Conservation (phyloP, 345 rosid species). For the Cardamine resedifolia region DNA sequence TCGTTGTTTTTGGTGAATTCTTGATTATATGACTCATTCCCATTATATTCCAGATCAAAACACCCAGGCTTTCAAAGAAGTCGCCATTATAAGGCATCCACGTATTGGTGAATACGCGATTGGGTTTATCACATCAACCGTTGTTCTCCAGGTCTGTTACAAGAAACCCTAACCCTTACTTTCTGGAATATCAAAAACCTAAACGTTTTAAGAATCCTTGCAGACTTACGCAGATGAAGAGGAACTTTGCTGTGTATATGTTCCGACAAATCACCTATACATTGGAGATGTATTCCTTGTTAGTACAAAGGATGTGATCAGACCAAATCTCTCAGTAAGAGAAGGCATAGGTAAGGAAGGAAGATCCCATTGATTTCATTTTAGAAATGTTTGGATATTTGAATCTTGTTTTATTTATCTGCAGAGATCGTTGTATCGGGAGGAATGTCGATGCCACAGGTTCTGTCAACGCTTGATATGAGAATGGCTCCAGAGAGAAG, state of each 20-base stretch:
- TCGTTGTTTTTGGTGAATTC: not conserved
- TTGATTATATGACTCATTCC: not conserved
- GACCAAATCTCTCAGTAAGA: conserved; percentile 92
- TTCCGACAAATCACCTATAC: conserved; percentile 97
- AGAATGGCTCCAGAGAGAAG: conserved; percentile 45
- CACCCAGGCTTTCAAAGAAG: conserved; percentile 94
- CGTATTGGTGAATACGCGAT: conserved; percentile 98
- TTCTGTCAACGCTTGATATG: conserved; percentile 65
- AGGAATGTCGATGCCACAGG: conserved; percentile 98
- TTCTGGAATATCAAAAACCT: not conserved
- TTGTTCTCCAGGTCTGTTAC: conserved; percentile 69
- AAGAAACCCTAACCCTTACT: not conserved
- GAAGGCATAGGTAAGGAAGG: conserved; percentile 90
- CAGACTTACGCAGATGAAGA: conserved; percentile 91
- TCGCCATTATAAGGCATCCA: conserved; percentile 96
- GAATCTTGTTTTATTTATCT: conserved; percentile 13
- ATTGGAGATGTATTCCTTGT: conserved; percentile 93
- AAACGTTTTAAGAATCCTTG: conserved; percentile 23
- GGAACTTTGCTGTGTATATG: conserved; percentile 94
- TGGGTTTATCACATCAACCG: conserved; percentile 92
- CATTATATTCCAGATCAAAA: conserved; percentile 70
- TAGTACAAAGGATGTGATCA: conserved; percentile 76
- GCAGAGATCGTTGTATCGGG: conserved; percentile 97
- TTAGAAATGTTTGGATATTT: not conserved
- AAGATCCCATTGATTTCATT: not conserved